Conservation (phyloP, 2,329 filamentous ascomycete genomes). For the Cercospora beticola region DNA sequence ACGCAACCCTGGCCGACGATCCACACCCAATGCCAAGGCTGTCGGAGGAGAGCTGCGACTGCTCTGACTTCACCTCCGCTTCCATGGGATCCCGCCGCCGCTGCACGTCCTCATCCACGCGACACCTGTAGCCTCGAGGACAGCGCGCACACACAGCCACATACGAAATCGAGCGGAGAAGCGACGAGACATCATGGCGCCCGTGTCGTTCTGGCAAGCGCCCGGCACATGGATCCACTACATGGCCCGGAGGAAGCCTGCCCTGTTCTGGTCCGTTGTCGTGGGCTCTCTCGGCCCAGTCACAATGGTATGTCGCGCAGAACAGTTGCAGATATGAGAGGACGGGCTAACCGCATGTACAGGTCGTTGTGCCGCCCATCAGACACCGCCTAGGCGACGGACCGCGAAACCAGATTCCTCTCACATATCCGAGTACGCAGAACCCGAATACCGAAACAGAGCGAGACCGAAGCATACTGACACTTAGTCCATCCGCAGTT, state of each 20-base stretch:
- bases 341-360: constrained; percentile 6
- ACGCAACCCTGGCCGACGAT: neutral
- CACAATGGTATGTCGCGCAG: constrained; percentile 8
- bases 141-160: neutral
- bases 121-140: neutral
- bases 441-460: too few relatives aligned
- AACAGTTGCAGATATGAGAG: neutral
- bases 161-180: neutral
- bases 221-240: constrained; percentile 85
- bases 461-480: too few relatives aligned
- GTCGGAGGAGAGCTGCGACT: neutral
- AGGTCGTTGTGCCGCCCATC: constrained; percentile 69
- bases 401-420: constrained; percentile 69
- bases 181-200: constrained; percentile 58
- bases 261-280: constrained; percentile 82
- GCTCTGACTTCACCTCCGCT: constrained; percentile 20
- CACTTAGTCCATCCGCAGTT: too few relatives aligned
- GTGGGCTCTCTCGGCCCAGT: constrained; percentile 73
- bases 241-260: constrained; percentile 83
- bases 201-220: constrained; percentile 77
- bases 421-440: constrained; percentile 90
- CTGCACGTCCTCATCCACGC: neutral
- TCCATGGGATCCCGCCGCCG: constrained; percentile 1
- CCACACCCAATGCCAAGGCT: constrained; percentile 6
- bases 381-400: constrained; percentile 71